A percentile compares a stretch with the other conserved stretches of the same genome.
phyloP scores from a whole-genome alignment of 1,139 yeast genomes.

The Citeromyces hawaiiensis region DNA sequence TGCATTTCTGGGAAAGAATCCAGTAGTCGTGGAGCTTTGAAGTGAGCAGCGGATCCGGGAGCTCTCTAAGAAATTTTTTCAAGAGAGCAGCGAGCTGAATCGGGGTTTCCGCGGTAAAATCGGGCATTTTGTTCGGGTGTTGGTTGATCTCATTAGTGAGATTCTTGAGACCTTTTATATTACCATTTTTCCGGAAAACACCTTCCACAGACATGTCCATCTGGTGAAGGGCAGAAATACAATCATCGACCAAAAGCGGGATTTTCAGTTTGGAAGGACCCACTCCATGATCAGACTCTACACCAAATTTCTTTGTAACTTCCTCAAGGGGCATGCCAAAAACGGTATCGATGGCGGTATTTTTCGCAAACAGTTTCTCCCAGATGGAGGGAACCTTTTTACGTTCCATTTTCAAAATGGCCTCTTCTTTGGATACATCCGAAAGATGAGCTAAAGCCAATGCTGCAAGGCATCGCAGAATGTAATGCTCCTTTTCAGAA shows the following conservation, averaged over 20 bases:
- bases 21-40: constrained; percentile 66
- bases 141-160: constrained; percentile 65
- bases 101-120: constrained; percentile 66
- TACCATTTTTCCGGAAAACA: constrained; percentile 91
- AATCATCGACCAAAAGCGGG: constrained; percentile 81
- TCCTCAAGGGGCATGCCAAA: constrained; percentile 73
- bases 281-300: constrained; percentile 76
- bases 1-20: constrained; percentile 52
- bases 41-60: constrained; percentile 86
- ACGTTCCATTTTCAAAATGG: constrained; percentile 38
- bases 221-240: constrained; percentile 70
- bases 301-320: constrained; percentile 66
- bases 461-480: constrained; percentile 56
- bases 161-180: constrained; percentile 70
- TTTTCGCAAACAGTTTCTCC: constrained; percentile 44
- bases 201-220: constrained; percentile 97
- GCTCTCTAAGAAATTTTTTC: constrained; percentile 82
- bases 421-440: constrained; percentile 32
- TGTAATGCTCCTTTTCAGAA: constrained; percentile 41
- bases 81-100: constrained; percentile 89
- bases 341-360: constrained; percentile 22
- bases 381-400: constrained; percentile 55
- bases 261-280: constrained; percentile 73
- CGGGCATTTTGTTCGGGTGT: constrained; percentile 61
- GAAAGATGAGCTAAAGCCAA: constrained; percentile 39